A percentile compares a stretch with the other conserved stretches of the same genome.
Conservation (phyloP, 2,329 filamentous ascomycete genomes). For the Fonsecaea pugnacius region DNA sequence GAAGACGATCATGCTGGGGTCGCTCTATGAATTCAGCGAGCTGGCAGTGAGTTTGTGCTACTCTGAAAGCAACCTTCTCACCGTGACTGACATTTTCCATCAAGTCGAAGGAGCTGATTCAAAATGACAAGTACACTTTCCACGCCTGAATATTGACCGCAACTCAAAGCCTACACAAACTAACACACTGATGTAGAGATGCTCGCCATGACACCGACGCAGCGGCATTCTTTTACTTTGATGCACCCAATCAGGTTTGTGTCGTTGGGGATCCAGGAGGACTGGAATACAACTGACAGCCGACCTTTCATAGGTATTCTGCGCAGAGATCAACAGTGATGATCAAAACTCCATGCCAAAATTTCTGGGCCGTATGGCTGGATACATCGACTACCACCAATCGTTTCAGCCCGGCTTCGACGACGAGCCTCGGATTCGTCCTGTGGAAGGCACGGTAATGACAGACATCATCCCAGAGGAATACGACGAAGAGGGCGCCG, state of each 20-base stretch:
- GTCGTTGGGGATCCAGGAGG: neutral
- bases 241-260: slow-evolving; percentile 25
- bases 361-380: slow-evolving; percentile 27
- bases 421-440: slow-evolving; percentile 27
- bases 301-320: slow-evolving; percentile 24
- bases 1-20: slow-evolving; percentile 30
- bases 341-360: slow-evolving; percentile 23
- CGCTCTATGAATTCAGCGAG: slow-evolving; percentile 27
- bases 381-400: slow-evolving; percentile 27
- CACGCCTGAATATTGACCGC: neutral
- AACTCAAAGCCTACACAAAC: neutral
- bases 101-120: slow-evolving; percentile 27
- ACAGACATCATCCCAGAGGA: slow-evolving; percentile 26
- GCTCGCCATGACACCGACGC: slow-evolving; percentile 23
- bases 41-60: slow-evolving; percentile 21
- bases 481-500: neutral
- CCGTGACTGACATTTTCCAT: neutral
- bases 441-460: slow-evolving; percentile 26
- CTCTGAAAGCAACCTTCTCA: neutral
- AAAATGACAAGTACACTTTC: slow-evolving; percentile 24
- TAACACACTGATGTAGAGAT: slow-evolving; percentile 16
- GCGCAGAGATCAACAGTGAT: slow-evolving; percentile 26
- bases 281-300: slow-evolving; percentile 20
- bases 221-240: slow-evolving; percentile 32
- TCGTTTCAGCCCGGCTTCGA: slow-evolving; percentile 19